Conservation (phyloP, 2,329 filamentous ascomycete genomes). For the Botrytis cinerea region DNA sequence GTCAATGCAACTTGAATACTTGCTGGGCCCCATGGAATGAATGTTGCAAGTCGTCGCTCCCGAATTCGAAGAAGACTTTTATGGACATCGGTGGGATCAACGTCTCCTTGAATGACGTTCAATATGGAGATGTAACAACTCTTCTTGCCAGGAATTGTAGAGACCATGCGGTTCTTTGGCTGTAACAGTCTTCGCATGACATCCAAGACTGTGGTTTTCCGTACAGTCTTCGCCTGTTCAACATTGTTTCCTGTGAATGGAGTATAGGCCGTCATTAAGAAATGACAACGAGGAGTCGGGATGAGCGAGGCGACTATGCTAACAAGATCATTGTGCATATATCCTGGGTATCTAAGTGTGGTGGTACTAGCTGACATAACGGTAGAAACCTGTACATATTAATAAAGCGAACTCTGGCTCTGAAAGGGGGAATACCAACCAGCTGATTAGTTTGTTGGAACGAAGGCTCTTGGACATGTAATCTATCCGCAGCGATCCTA, state of each 20-base stretch:
- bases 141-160: constrained; percentile 90
- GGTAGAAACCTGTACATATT: constrained; percentile 71
- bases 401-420: constrained; percentile 27
- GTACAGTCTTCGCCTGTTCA: constrained; percentile 94
- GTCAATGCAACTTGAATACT: constrained; percentile 97
- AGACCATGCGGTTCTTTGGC: constrained; percentile 99
- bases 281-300: constrained; percentile 94
- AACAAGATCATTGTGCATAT: constrained; percentile 99
- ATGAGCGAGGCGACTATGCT: constrained; percentile 96
- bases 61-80: constrained; percentile 96
- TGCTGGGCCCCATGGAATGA: constrained; percentile 97
- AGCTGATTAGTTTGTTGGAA: constrained; percentile 98
- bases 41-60: constrained; percentile 88
- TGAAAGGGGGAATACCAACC: constrained; percentile 47
- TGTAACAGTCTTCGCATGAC: constrained; percentile 95
- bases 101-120: constrained; percentile 98
- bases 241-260: constrained; percentile 96
- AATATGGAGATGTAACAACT: constrained; percentile 99
- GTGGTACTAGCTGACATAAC: constrained; percentile 99
- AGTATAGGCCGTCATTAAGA: constrained; percentile 97
- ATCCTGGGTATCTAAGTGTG: constrained; percentile 92
- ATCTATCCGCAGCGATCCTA: constrained; percentile 87
- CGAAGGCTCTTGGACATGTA: constrained; percentile 93
- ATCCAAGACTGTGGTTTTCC: constrained; percentile 96
- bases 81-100: constrained; percentile 96